These are phyloP conservation scores for Lactarius trivialis DNA, from an alignment of 768 basidiomycete genomes.

Conservation along the genomic window DNA sequence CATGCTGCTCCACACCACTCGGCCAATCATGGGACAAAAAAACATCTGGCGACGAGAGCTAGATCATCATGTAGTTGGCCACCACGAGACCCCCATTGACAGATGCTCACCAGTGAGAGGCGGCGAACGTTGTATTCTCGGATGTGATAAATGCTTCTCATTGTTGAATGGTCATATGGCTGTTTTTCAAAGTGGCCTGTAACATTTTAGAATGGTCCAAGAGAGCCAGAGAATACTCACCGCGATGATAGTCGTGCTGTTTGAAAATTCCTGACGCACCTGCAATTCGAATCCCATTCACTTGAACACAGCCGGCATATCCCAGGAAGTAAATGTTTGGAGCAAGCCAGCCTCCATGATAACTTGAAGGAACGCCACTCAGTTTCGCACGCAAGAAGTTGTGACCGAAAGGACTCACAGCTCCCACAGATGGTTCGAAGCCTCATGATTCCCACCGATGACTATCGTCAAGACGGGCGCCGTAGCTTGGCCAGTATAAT, in stretches of 20 bases:
- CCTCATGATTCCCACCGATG: constrained; percentile 98
- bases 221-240: constrained; percentile 30
- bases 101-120: constrained; percentile 55
- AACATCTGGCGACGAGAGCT: constrained; percentile 53
- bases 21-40: background rate
- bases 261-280: constrained; percentile 95
- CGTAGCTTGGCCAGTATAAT: constrained; percentile 76
- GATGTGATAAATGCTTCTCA: constrained; percentile 86
- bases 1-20: constrained; percentile 65
- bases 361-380: constrained; percentile 41
- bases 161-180: constrained; percentile 66
- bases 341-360: constrained; percentile 95
- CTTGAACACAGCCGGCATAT: constrained; percentile 63
- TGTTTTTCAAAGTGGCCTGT: constrained; percentile 74
- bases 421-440: constrained; percentile 95
- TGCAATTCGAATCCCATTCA: constrained; percentile 83
- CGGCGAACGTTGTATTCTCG: constrained; percentile 79
- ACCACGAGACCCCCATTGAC: background rate
- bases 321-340: constrained; percentile 97
- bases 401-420: constrained; percentile 45
- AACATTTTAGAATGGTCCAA: background rate
- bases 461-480: constrained; percentile 88
- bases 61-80: background rate
- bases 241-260: constrained; percentile 60
- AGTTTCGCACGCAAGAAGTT: constrained; percentile 3